Evolutionary conservation across 345 rosid species (phyloP), one percentile per base, ranked within the genome.

Genomic region (Psidium friedrichsthalianum): DNA sequence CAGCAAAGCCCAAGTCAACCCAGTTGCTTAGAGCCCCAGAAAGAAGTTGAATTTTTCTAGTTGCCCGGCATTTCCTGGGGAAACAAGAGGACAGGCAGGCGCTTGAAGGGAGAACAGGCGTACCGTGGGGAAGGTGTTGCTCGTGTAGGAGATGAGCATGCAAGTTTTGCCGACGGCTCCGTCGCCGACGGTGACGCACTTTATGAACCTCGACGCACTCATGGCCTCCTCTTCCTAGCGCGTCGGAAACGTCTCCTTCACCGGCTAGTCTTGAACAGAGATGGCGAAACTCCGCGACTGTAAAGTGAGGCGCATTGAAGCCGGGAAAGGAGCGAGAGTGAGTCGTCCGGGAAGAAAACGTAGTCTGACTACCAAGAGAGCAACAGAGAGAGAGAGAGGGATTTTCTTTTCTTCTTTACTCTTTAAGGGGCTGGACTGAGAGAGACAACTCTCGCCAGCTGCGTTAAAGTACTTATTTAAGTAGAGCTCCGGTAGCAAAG

Each of bases 161-260:
- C 96, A 94, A 82, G 96, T 94, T 88, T 94, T 94, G 80, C 96
- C 96, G 86, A 94, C 96, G 85, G 96, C 96, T 57, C 96, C 96
- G 82, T 94, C 96, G 64, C 96, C 96, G 87, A 94, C 96, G 3
- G 96, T 94, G 74, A 94, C 96, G 85, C 96, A 94, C 90, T 94
- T 94, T 57, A 94, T 94, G 89, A 94, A 94, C 89, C 94, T 89
- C 7, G 96, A 94, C 82, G 93, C 94, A 89, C 95, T 94, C 96
- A 94, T 94, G 10, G 51, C 64, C 87, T 22, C 44, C 27, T 53
- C 86, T 74, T 81, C 82, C 57, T 27, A 24, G 21, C 40, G 36
- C 42, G 42, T 82, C 83, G 83, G 57, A 52, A 82, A 82, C 25
- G 42, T 52, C 56, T 54, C 2, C 56, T 25, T n/a, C 57, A 82